phyloP scores from a whole-genome alignment of 805 yeast species.

The Starmerella apis region DNA sequence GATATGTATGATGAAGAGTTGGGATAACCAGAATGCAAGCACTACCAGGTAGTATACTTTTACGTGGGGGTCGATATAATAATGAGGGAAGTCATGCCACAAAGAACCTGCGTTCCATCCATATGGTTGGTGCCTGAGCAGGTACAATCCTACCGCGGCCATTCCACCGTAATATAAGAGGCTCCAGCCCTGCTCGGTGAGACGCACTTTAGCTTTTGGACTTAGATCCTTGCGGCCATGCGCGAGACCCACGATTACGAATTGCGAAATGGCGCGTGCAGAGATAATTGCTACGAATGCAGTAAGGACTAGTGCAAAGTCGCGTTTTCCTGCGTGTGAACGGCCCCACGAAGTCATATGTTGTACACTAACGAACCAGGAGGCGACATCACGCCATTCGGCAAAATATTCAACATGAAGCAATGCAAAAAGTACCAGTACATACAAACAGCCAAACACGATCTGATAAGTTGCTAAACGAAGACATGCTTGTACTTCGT shows the following conservation, averaged over 20 bases:
- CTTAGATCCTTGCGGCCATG: constrained; percentile 9
- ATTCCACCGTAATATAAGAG: constrained; percentile 48
- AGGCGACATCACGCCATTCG: constrained; percentile 1
- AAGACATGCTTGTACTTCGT: constrained; percentile 1
- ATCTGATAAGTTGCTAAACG: constrained; percentile 10
- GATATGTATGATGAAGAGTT: constrained; percentile 60
- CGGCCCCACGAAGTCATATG: constrained; percentile 13
- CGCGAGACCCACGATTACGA: constrained; percentile 10
- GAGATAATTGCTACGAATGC: constrained; percentile 16
- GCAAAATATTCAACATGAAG: not conserved
- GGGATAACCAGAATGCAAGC: constrained; percentile 73
- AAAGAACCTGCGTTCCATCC: constrained; percentile 46
- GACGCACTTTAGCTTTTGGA: constrained; percentile 49
- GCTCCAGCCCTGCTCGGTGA: constrained; percentile 83
- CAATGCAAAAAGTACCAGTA: not conserved
- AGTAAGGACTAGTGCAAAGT: constrained; percentile 12
- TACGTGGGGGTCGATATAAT: constrained; percentile 40
- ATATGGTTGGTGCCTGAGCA: constrained; percentile 52
- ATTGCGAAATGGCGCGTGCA: constrained; percentile 19
- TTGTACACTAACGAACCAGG: constrained; percentile 16
- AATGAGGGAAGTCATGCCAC: constrained; percentile 68
- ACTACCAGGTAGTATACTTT: constrained; percentile 65
- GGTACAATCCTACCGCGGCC: constrained; percentile 45
- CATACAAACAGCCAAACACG: constrained; percentile 4
- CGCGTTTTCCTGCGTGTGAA: constrained; percentile 21